These are phyloP conservation scores for Coffea eugenioides DNA, from an alignment of 257 asterid species.

Conservation along the genomic window DNA sequence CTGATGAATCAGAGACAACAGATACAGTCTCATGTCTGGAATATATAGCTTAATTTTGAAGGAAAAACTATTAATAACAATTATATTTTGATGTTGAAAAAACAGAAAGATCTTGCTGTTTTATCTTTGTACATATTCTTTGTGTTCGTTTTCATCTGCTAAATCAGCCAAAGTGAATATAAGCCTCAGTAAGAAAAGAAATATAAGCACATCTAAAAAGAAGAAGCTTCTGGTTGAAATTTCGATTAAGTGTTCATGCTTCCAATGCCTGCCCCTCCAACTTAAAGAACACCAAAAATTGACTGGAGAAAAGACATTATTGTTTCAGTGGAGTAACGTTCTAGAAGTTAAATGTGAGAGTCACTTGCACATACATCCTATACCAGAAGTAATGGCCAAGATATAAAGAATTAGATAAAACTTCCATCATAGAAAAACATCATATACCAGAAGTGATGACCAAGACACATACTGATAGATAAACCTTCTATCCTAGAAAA, in stretches of 20 bases:
- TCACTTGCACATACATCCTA: neutral
- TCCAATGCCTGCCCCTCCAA: neutral
- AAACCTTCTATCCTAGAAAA: no score
- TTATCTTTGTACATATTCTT: neutral
- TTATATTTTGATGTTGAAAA: neutral
- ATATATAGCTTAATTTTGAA: neutral
- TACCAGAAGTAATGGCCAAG: neutral
- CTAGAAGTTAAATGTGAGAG: neutral
- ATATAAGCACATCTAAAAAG: neutral
- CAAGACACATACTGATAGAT: neutral
- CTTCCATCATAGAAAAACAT: neutral
- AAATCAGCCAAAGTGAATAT: neutral
- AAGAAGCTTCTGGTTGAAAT: neutral
- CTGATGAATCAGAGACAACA: neutral
- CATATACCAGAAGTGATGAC: neutral
- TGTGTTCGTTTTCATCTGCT: neutral
- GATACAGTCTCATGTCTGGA: neutral
- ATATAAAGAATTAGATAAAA: neutral
- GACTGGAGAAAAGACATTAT: neutral
- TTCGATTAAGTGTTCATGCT: neutral
- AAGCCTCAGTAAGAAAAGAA: neutral
- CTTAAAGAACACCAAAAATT: neutral
- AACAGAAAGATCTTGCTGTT: neutral
- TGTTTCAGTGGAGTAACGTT: neutral
- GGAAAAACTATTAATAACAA: neutral